These are phyloP conservation scores for Amanita jacksonii DNA, from an alignment of 768 basidiomycete genomes.

Conservation along the genomic window DNA sequence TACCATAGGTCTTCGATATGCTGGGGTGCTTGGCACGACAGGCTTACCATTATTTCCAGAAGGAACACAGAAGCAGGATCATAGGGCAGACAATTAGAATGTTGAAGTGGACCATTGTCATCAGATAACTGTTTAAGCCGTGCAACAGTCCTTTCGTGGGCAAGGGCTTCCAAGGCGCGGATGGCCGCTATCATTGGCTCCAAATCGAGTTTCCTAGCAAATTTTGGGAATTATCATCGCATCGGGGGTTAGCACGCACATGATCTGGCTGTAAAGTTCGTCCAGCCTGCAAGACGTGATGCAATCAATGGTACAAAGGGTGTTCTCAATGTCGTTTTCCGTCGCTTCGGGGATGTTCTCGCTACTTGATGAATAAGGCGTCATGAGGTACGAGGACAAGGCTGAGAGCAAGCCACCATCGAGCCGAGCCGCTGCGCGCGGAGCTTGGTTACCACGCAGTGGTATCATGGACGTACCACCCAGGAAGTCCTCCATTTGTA, in stretches of 20 bases:
- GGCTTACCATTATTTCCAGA: conserved; percentile 89
- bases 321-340: conserved; percentile 86
- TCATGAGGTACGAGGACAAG: conserved; percentile 92
- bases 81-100: conserved; percentile 62
- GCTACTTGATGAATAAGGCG: conserved; percentile 71
- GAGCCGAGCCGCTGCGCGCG: conserved; percentile 48
- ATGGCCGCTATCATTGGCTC: conserved; percentile 80
- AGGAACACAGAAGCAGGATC: conserved; percentile 95
- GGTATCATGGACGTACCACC: conserved; percentile 94
- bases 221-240: conserved; percentile 2
- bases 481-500: conserved; percentile 97
- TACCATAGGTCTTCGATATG: conserved; percentile 88
- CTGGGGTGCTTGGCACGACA: conserved; percentile 65
- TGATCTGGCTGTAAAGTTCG: conserved; percentile 88
- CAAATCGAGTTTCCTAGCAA: conserved; percentile 58
- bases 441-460: conserved; percentile 63
- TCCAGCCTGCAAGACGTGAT: conserved; percentile 90
- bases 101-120: conserved; percentile 35
- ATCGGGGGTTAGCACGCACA: conserved; percentile 42
- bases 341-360: conserved; percentile 85
- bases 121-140: conserved; percentile 62
- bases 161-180: conserved; percentile 80
- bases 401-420: conserved; percentile 94
- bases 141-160: conserved; percentile 83
- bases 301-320: conserved; percentile 91